These are phyloP conservation scores for Medicago lupulina DNA, from an alignment of 306 rosid genomes.

Conservation along the genomic window DNA sequence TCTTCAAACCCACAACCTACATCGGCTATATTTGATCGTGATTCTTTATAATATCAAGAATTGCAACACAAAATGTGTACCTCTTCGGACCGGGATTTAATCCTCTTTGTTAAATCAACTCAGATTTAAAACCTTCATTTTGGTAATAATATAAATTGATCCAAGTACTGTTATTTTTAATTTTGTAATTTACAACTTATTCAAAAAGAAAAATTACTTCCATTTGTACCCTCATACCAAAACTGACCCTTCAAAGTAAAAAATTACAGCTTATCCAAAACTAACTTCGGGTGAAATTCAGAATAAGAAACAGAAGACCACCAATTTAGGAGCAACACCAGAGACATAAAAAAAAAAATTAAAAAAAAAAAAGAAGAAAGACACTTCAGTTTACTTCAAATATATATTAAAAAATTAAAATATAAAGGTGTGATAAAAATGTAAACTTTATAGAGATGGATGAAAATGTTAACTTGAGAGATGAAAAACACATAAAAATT, in stretches of 20 bases:
- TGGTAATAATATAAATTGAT: not conserved
- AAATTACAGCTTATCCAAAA: not conserved
- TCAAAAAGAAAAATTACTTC: too few species aligned
- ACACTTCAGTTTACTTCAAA: not conserved
- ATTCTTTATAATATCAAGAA: too few species aligned
- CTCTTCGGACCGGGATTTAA: not conserved
- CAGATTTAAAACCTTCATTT: not conserved
- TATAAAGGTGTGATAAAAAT: not conserved
- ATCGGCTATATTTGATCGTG: too few species aligned
- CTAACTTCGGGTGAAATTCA: not conserved
- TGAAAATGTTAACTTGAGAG: too few species aligned
- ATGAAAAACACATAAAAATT: too few species aligned
- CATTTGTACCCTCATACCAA: not conserved
- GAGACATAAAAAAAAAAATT: not conserved
- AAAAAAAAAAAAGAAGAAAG: not conserved
- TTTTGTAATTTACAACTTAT: not conserved
- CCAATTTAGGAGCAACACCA: not conserved
- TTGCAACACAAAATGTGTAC: too few species aligned
- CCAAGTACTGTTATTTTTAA: not conserved
- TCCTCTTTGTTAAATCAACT: too few species aligned
- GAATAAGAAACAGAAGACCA: not conserved
- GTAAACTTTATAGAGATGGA: too few species aligned
- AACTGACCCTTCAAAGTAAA: not conserved
- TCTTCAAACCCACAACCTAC: too few species aligned
- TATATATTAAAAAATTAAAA: not conserved